phyloP scores from a whole-genome alignment of 768 basidiomycete genomes.

The Panus rudis region DNA sequence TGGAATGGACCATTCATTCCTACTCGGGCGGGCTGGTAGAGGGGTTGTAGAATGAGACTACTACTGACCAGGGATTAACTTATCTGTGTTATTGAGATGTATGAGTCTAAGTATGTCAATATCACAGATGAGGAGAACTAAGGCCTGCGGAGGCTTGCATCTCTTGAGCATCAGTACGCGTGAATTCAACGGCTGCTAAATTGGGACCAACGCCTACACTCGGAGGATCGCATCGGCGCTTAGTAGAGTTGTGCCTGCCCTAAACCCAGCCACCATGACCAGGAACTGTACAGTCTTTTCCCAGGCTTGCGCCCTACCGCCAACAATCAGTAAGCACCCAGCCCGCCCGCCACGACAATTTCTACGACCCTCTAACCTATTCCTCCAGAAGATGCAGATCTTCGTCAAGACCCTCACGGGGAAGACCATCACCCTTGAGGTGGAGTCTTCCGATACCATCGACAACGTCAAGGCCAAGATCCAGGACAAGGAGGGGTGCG shows the following conservation, averaged over 20 bases:
- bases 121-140: too few species aligned
- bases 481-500: conserved; percentile 71
- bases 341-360: conserved; percentile 7
- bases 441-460: conserved; percentile 94
- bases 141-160: too few species aligned
- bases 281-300: conserved; percentile 24
- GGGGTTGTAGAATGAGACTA: not conserved
- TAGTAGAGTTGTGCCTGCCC: conserved; percentile 15
- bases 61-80: too few species aligned
- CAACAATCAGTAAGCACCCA: conserved; percentile 14
- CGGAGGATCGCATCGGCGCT: too few species aligned
- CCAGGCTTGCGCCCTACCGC: conserved; percentile 19
- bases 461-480: conserved; percentile 89
- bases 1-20: conserved; percentile 39
- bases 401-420: conserved; percentile 90
- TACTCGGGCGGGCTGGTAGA: conserved; percentile 26
- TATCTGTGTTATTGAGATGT: too few species aligned
- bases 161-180: too few species aligned
- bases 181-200: too few species aligned
- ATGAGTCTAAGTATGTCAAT: too few species aligned
- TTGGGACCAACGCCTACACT: too few species aligned
- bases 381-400: conserved; percentile 38
- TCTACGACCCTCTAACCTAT: conserved; percentile 11
- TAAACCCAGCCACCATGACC: conserved; percentile 20
- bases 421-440: conserved; percentile 98